Conservation (phyloP, 2,329 filamentous ascomycete genomes). For the Aureobasidium sp. region DNA sequence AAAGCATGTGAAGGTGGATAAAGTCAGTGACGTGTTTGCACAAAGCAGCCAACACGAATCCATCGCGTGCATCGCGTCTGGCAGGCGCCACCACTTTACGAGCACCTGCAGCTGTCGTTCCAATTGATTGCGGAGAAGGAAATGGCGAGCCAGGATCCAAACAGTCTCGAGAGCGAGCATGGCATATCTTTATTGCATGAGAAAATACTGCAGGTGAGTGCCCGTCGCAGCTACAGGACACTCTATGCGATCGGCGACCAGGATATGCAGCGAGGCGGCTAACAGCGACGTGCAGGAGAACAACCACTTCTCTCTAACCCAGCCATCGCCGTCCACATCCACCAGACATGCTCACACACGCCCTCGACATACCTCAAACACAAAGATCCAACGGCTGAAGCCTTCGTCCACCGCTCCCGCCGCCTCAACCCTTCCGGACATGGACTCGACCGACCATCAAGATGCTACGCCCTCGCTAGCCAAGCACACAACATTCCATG, state of each 20-base stretch:
- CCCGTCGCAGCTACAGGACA: neutral
- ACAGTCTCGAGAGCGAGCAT: conserved; percentile 17
- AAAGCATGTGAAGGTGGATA: neutral
- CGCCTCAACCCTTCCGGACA: neutral
- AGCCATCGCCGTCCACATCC: neutral
- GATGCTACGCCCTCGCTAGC: conserved; percentile 12
- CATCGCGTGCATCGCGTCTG: neutral
- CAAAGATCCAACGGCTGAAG: conserved; percentile 11
- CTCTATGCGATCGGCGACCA: conserved; percentile 4
- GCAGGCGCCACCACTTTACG: neutral
- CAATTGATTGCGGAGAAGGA: conserved; percentile 1
- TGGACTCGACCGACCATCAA: conserved; percentile 9
- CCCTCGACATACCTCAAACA: conserved; percentile 10
- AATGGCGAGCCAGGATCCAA: conserved; percentile 8
- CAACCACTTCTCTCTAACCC: neutral
- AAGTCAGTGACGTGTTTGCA: neutral
- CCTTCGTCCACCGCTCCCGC: conserved; percentile 14
- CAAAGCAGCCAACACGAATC: neutral
- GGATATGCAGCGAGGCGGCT: conserved; percentile 1
- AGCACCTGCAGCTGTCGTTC: neutral
- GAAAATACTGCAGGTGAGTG: conserved; percentile 13
- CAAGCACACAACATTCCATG: conserved; percentile 30
- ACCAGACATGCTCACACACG: neutral
- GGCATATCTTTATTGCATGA: conserved; percentile 12
- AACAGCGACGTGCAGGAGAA: conserved; percentile 7